These are phyloP conservation scores for Cicer arietinum DNA, from an alignment of 306 rosid genomes.

Conservation along the genomic window DNA sequence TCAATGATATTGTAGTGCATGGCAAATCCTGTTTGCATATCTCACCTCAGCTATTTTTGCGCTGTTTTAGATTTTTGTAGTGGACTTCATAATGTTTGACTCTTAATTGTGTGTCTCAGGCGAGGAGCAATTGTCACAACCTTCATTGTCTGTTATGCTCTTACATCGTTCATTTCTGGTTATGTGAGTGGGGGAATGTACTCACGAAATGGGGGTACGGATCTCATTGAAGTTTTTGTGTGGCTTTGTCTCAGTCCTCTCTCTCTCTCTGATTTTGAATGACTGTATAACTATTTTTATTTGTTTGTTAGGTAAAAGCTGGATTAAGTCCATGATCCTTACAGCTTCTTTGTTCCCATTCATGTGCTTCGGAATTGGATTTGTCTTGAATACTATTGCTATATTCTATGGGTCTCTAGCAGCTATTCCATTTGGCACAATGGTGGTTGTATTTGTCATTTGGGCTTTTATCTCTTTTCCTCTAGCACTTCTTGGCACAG, in stretches of 20 bases:
- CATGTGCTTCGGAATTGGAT: conserved; percentile 98
- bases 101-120: conserved; percentile 55
- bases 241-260: conserved; percentile 37
- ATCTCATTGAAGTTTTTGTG: conserved; percentile 32
- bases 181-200: conserved; percentile 99
- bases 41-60: conserved; percentile 7
- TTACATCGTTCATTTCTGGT: conserved; percentile 98
- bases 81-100: conserved; percentile 24
- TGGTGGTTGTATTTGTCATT: conserved; percentile 95
- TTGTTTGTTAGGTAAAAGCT: conserved; percentile 75
- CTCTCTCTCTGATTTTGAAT: conserved; percentile 15
- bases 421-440: conserved; percentile 97
- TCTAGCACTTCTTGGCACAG: conserved; percentile 98
- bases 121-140: conserved; percentile 99
- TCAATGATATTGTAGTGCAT: not conserved
- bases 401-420: conserved; percentile 98
- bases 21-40: conserved; percentile 33
- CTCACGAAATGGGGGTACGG: conserved; percentile 91
- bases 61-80: not conserved
- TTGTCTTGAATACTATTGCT: conserved; percentile 87
- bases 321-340: conserved; percentile 98
- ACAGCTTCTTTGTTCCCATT: conserved; percentile 98
- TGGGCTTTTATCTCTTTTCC: conserved; percentile 99
- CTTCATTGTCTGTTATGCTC: conserved; percentile 97
- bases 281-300: conserved; percentile 18